phyloP scores from a whole-genome alignment of 2,329 filamentous ascomycete species.

The Aspergillaceae sp. region DNA sequence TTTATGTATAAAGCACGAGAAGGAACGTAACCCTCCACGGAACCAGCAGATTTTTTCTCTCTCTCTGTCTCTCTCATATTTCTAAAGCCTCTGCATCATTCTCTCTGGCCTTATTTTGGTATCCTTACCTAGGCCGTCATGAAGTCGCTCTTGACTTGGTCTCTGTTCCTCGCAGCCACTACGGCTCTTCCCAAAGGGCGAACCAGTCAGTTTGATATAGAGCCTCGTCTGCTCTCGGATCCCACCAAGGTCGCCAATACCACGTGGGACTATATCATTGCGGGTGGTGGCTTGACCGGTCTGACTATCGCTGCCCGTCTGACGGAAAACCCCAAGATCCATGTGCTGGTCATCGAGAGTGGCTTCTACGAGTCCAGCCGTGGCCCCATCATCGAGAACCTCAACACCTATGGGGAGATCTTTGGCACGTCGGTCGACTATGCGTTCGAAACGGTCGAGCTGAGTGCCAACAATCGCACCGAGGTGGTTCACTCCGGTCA shows the following conservation, averaged over 20 bases:
- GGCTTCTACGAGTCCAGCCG: slow-evolving; percentile 21
- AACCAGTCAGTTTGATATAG: neutral
- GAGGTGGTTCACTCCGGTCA: slow-evolving; percentile 15
- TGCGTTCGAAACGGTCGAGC: slow-evolving; percentile 8
- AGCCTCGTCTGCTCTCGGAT: slow-evolving; percentile 3
- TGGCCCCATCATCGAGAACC: slow-evolving; percentile 17
- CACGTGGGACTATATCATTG: slow-evolving; percentile 24
- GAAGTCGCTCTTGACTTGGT: neutral
- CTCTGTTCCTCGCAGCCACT: neutral
- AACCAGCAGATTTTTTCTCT: neutral
- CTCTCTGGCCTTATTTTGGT: neutral
- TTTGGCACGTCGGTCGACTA: slow-evolving; percentile 18
- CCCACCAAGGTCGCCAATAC: slow-evolving; percentile 9
- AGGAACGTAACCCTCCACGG: too few relatives aligned
- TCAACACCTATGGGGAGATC: slow-evolving; percentile 18
- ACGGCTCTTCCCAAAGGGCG: neutral
- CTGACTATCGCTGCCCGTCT: slow-evolving; percentile 20
- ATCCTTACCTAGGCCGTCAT: neutral
- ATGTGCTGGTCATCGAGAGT: slow-evolving; percentile 21
- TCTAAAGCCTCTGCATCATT: too few relatives aligned
- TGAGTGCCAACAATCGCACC: slow-evolving; percentile 14
- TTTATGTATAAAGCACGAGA: neutral
- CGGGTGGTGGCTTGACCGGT: slow-evolving; percentile 23
- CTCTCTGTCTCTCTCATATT: neutral
- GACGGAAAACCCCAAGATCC: slow-evolving; percentile 16